Percentiles rank a stretch among this genome's conserved stretches.
phyloP scores from a whole-genome alignment of 2,329 filamentous ascomycete genomes.

The Pestalotiopsis sp. region DNA sequence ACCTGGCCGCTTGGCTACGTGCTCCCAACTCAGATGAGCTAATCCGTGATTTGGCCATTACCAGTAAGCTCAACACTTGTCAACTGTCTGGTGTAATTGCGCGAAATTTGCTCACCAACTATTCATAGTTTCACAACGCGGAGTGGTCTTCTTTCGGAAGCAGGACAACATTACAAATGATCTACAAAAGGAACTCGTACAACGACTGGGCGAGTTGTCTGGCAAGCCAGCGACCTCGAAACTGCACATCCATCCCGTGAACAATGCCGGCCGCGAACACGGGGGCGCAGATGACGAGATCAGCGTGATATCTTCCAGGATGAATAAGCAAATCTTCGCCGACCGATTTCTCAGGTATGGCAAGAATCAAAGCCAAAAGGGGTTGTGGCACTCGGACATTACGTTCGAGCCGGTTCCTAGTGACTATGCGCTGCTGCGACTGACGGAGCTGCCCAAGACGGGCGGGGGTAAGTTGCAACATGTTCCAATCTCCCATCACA shows the following conservation, averaged over 20 bases:
- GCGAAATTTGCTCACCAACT: not conserved
- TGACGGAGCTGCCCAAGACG: slow-evolving; percentile 47
- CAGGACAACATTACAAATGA: slow-evolving; percentile 64
- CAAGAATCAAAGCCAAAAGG: slow-evolving; percentile 47
- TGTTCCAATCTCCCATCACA: not conserved
- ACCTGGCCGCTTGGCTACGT: slow-evolving; percentile 62
- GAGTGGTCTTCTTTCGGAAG: slow-evolving; percentile 71
- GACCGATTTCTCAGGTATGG: slow-evolving; percentile 33
- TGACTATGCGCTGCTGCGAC: slow-evolving; percentile 55
- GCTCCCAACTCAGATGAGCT: slow-evolving; percentile 65
- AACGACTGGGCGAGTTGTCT: slow-evolving; percentile 59
- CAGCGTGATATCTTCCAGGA: slow-evolving; percentile 63
- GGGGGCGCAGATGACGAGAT: slow-evolving; percentile 62
- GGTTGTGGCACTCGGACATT: slow-evolving; percentile 57
- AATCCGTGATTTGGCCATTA: slow-evolving; percentile 68
- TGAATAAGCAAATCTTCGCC: slow-evolving; percentile 54
- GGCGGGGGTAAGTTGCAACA: slow-evolving; percentile 38
- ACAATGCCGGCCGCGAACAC: slow-evolving; percentile 53
- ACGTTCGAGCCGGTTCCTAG: slow-evolving; percentile 57
- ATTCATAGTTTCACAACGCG: slow-evolving; percentile 64
- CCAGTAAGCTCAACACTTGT: slow-evolving; percentile 45
- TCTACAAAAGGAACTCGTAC: slow-evolving; percentile 66
- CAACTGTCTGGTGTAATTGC: not conserved
- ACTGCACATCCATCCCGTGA: slow-evolving; percentile 63
- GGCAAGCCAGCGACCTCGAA: slow-evolving; percentile 58